Percentiles rank a stretch among this genome's conserved stretches.
phyloP scores from a whole-genome alignment of 2,329 filamentous ascomycete species.

The Microcyclosporella mali region DNA sequence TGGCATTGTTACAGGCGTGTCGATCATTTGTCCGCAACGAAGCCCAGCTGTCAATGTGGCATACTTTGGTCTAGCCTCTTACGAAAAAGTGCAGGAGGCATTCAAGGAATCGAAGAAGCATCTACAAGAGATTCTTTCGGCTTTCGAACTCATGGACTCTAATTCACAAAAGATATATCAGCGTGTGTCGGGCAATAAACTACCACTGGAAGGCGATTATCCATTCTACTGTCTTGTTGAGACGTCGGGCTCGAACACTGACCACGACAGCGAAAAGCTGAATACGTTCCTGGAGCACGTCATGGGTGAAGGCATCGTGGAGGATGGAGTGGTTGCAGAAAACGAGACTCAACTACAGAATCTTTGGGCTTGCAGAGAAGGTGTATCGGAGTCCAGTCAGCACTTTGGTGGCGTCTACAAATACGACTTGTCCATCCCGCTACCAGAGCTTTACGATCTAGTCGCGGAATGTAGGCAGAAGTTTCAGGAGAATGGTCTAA shows the following conservation, averaged over 20 bases:
- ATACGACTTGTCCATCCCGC: conserved; percentile 92
- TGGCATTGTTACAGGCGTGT: conserved; percentile 85
- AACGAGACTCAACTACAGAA: conserved; percentile 82
- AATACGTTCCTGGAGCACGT: conserved; percentile 85
- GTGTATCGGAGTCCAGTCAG: conserved; percentile 79
- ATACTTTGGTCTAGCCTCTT: conserved; percentile 85
- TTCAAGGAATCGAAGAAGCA: conserved; percentile 86
- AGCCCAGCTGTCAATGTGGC: conserved; percentile 89
- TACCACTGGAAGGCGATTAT: conserved; percentile 74
- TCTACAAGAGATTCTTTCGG: conserved; percentile 89
- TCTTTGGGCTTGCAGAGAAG: conserved; percentile 90
- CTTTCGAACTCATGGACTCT: conserved; percentile 95
- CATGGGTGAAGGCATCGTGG: conserved; percentile 78
- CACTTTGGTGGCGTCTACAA: conserved; percentile 97
- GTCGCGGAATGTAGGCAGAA: conserved; percentile 77
- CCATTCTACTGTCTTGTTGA: conserved; percentile 97
- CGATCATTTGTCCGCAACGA: conserved; percentile 81
- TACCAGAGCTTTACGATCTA: conserved; percentile 77
- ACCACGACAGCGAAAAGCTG: conserved; percentile 88
- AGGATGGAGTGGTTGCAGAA: conserved; percentile 85
- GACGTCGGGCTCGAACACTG: conserved; percentile 87
- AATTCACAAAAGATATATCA: conserved; percentile 72
- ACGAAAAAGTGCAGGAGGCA: conserved; percentile 77
- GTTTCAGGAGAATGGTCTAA: conserved; percentile 65
- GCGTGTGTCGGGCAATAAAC: conserved; percentile 66